Evolutionary conservation across 129 eudicot genomes (phyloP).

Genomic region (Daucus carota): DH1_v3.0 NC_030381.2:5066501-5067000

Average conservation of each 20-base stretch:
- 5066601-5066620: background rate
- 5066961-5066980: slow-evolving; percentile 94
- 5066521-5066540: too few relatives aligned
- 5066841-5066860: background rate
- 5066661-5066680: slow-evolving; percentile 4
- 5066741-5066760: slow-evolving; percentile 60
- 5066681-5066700: slow-evolving; percentile 55
- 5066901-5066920: slow-evolving; percentile 41
- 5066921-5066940: slow-evolving; percentile 72
- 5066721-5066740: slow-evolving; percentile 52
- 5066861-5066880: background rate
- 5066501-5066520: background rate
- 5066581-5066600: too few relatives aligned
- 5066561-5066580: background rate
- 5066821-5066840: background rate
- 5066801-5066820: slow-evolving; percentile 4
- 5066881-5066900: slow-evolving; percentile 45
- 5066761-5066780: background rate
- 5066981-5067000: slow-evolving; percentile 73
- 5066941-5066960: slow-evolving; percentile 72
- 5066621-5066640: background rate
- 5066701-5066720: slow-evolving; percentile 33
- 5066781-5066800: background rate
- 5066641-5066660: background rate
- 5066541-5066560: too few relatives aligned